Conservation (phyloP, 768 basidiomycete genomes). For the Lactarius indigo region DNA sequence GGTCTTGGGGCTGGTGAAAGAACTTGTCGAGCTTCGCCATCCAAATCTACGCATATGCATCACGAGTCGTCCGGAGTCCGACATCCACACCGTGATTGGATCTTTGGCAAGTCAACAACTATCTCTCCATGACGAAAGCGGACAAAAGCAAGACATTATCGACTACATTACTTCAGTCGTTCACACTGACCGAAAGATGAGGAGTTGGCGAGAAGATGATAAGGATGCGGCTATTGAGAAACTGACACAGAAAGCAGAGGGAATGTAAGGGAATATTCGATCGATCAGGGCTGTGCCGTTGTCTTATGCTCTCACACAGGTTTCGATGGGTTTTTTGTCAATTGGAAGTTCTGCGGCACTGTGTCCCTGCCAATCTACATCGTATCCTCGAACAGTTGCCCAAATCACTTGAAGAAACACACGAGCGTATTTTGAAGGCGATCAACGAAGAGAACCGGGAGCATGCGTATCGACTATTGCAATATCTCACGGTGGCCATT, state of each 20-base stretch:
- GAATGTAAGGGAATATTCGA: not conserved
- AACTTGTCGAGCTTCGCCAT: not conserved
- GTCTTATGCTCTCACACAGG: not conserved
- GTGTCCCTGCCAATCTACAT: not conserved
- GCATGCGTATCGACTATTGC: not conserved
- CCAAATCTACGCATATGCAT: not conserved
- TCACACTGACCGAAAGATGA: not conserved
- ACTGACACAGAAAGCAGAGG: not conserved
- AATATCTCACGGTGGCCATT: not conserved
- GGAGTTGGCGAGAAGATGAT: not conserved
- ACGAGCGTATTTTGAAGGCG: not conserved
- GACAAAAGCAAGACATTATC: not conserved
- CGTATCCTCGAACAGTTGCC: not conserved
- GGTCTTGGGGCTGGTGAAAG: not conserved
- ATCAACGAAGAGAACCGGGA: not conserved
- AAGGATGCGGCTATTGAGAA: not conserved
- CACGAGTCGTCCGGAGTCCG: not conserved
- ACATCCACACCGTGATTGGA: not conserved
- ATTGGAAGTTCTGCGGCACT: not conserved
- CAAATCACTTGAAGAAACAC: not conserved
- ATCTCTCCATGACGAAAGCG: not conserved
- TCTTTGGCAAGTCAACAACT: not conserved
- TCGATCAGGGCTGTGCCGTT: not conserved
- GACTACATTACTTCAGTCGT: not conserved
- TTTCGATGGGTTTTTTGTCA: not conserved